Conservation (phyloP, 225 moss, liverwort and hornwort species). For the Neckera pumila region DNA sequence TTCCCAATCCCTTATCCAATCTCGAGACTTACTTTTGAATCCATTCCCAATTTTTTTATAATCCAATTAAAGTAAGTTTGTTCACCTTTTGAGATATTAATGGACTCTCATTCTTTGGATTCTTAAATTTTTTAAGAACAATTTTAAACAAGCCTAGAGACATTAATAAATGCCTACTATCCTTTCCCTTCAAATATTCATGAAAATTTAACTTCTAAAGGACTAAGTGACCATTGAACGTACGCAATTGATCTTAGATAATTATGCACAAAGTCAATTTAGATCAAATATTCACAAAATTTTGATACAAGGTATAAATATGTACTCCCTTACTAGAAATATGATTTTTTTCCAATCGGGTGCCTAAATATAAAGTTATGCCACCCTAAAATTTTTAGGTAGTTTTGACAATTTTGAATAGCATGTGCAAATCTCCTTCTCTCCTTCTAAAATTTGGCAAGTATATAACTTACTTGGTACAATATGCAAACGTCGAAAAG, state of each 20-base stretch:
- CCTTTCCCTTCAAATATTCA: not conserved
- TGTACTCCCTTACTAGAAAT: rapidly evolving
- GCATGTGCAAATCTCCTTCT: not conserved
- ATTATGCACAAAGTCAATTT: too few relatives aligned
- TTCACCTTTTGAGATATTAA: too few relatives aligned
- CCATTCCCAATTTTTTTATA: too few relatives aligned
- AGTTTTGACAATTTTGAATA: rapidly evolving
- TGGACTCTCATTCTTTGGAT: rapidly evolving
- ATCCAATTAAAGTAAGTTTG: too few relatives aligned
- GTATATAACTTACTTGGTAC: not conserved
- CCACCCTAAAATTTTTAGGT: rapidly evolving
- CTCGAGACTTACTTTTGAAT: too few relatives aligned
- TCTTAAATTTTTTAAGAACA: not conserved
- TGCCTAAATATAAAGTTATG: not conserved
- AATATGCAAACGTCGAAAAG: too few relatives aligned
- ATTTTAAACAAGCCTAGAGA: not conserved
- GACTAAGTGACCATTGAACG: rapidly evolving
- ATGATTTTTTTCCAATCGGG: rapidly evolving
- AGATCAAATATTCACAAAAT: not conserved
- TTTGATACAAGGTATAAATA: too few relatives aligned
- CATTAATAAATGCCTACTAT: not conserved
- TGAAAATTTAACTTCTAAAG: not conserved
- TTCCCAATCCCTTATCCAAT: too few relatives aligned
- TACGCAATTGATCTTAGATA: rapidly evolving
- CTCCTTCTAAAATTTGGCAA: rapidly evolving